These are phyloP conservation scores for Aspergillus niger DNA, from an alignment of 2,329 filamentous ascomycete genomes.

Conservation along the genomic window DNA sequence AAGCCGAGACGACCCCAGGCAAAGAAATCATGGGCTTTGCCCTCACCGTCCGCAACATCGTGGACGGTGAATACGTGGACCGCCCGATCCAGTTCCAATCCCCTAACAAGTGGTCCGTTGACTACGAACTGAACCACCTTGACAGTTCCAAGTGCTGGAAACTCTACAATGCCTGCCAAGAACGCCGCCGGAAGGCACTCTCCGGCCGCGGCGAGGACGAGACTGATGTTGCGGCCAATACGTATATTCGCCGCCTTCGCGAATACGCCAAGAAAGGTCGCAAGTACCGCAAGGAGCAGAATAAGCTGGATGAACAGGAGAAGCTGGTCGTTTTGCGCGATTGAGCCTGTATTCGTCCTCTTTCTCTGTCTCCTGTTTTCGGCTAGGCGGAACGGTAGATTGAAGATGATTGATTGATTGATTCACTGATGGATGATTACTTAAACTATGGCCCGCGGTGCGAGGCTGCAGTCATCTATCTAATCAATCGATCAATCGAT, in stretches of 20 bases:
- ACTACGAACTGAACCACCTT: slow-evolving; percentile 74
- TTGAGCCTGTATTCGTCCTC: background rate
- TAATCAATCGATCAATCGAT: background rate
- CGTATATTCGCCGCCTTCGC: slow-evolving; percentile 46
- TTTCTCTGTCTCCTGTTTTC: background rate
- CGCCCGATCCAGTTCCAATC: slow-evolving; percentile 58
- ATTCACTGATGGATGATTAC: background rate
- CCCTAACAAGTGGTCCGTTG: slow-evolving; percentile 67
- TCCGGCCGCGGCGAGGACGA: slow-evolving; percentile 40
- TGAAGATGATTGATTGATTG: background rate
- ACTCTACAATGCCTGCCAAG: slow-evolving; percentile 61
- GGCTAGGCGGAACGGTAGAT: background rate
- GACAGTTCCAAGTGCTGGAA: slow-evolving; percentile 44
- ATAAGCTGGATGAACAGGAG: slow-evolving; percentile 52
- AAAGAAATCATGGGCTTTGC: slow-evolving; percentile 65
- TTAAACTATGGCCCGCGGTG: background rate
- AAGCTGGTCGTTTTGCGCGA: slow-evolving; percentile 38
- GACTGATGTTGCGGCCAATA: slow-evolving; percentile 44
- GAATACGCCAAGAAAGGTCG: slow-evolving; percentile 58
- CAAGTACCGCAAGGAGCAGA: slow-evolving; percentile 58
- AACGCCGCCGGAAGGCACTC: slow-evolving; percentile 56
- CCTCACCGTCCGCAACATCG: slow-evolving; percentile 69
- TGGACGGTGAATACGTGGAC: slow-evolving; percentile 65
- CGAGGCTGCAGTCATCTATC: background rate
- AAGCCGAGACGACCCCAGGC: background rate